phyloP scores from a whole-genome alignment of 2,329 filamentous ascomycete genomes.

The Monilinia fructigena region DNA sequence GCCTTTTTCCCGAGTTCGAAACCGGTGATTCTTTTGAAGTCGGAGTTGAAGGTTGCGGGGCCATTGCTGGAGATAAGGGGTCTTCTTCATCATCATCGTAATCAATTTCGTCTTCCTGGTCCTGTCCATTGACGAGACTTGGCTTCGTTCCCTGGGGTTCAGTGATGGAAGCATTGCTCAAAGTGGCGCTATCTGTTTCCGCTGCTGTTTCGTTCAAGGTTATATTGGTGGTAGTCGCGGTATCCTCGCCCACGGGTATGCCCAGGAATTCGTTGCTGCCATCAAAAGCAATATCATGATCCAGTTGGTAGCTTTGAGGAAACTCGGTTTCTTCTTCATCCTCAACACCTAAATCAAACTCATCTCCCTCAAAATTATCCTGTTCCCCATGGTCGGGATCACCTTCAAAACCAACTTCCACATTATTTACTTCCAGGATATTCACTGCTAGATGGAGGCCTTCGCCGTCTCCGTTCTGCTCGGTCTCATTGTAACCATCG shows the following conservation, averaged over 20 bases:
- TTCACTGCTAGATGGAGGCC: slow-evolving; percentile 3
- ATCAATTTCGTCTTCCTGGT: slow-evolving; percentile 37
- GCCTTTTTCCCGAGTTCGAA: slow-evolving; percentile 35
- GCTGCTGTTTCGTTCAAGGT: slow-evolving; percentile 21
- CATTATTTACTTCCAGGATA: slow-evolving; percentile 3
- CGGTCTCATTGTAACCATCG: slow-evolving; percentile 41
- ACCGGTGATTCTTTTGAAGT: slow-evolving; percentile 23
- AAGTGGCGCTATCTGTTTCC: slow-evolving; percentile 41
- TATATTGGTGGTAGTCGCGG: not conserved
- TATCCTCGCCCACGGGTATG: slow-evolving; percentile 6
- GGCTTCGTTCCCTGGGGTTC: slow-evolving; percentile 35
- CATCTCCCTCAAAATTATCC: slow-evolving; percentile 15
- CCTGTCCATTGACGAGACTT: slow-evolving; percentile 34
- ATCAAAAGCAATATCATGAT: not conserved
- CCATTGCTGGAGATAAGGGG: not conserved
- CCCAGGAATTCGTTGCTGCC: not conserved
- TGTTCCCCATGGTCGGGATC: slow-evolving; percentile 3
- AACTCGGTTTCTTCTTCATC: slow-evolving; percentile 25
- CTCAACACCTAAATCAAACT: slow-evolving; percentile 21
- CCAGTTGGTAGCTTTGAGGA: slow-evolving; percentile 1
- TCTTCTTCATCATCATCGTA: slow-evolving; percentile 34
- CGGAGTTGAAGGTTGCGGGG: slow-evolving; percentile 18
- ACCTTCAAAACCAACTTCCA: slow-evolving; percentile 14
- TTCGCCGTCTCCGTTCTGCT: slow-evolving; percentile 30
- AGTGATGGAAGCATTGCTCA: slow-evolving; percentile 27